Percentiles rank a stretch among this genome's conserved stretches.
phyloP scores from a whole-genome alignment of 1,139 yeast species.

The Kodamaea sp. region DNA sequence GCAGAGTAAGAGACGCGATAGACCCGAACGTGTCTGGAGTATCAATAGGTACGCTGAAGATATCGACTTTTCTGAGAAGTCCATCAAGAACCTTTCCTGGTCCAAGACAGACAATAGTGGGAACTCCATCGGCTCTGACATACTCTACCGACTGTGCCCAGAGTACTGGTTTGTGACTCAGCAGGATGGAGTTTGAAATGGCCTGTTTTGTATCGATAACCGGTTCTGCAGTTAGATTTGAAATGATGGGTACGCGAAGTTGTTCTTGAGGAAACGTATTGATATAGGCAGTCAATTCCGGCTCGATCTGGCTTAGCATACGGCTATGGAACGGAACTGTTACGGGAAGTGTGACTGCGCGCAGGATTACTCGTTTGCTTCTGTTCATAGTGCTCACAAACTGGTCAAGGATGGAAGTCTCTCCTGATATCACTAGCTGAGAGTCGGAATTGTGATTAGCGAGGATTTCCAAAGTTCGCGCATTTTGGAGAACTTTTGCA shows the following conservation, averaged over 20 bases:
- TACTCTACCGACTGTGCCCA: slow-evolving; percentile 39
- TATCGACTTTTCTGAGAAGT: slow-evolving; percentile 6
- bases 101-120: slow-evolving; percentile 33
- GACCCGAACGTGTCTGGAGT: slow-evolving; percentile 4
- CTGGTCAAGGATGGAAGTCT: slow-evolving; percentile 18
- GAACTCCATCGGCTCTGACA: slow-evolving; percentile 19
- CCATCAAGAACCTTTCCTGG: slow-evolving; percentile 32
- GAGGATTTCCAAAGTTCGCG: slow-evolving; percentile 25
- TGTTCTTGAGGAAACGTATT: slow-evolving; percentile 11
- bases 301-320: slow-evolving; percentile 39
- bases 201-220: slow-evolving; percentile 19
- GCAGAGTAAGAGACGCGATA: too few species aligned
- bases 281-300: slow-evolving; percentile 23
- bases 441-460: slow-evolving; percentile 46
- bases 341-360: slow-evolving; percentile 42
- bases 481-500: slow-evolving; percentile 21
- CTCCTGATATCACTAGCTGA: slow-evolving; percentile 51
- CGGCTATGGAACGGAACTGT: slow-evolving; percentile 56
- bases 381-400: slow-evolving; percentile 14
- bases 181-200: slow-evolving; percentile 30
- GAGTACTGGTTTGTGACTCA: slow-evolving; percentile 45
- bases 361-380: slow-evolving; percentile 21
- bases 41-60: slow-evolving; percentile 3
- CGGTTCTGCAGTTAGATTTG: slow-evolving; percentile 33
- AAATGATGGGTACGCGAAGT: slow-evolving; percentile 17